Base-by-base conservation (phyloP, 1,284 basidiomycete genomes). In the Moesziomyces parantarcticus region DNA sequence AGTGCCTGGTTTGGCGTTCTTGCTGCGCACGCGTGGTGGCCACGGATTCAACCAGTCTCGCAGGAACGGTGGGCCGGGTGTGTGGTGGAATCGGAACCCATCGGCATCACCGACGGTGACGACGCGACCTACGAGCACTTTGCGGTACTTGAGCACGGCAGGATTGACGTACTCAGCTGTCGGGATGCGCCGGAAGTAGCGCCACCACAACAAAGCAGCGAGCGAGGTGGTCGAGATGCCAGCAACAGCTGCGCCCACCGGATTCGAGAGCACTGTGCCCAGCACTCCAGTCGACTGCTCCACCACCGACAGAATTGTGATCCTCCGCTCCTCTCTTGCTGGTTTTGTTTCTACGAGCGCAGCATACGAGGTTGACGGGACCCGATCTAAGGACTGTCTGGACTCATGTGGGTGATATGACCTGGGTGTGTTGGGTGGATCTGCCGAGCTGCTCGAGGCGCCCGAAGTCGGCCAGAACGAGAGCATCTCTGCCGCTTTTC, bases 101-200 rank as follows among this genome's bases (percentile, higher is more conserved):
- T 83, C 82, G 5, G 81, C 82, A 50, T 83, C 82, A 32, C 82
- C 82, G 2, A 83, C 80, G 6, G 68, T 67, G 18, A 80, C 76
- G 4, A 79, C 78, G 5, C 62, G 60, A 11, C 82, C 82, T 4
- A 81, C 78, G n/a, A 83, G 53, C 23, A 55, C 67, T 48, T 72
- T 69, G 3, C 80, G 74, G 46, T 75, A 77, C 20, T 70, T 71
- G 6, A 83, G 61, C 6, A 76, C 70, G 13, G 72, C 56, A 1
- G 82, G 82, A 9, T 81, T 82, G 23, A 83, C 50, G 50, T 80
- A 71, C 20, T 77, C 78, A 3, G 81, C 76, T 14, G 55, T 82
- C 1, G 71, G 73, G 3, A 81, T 80, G 13, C 82, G 69, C 14
- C 79, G 75, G n/a, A 83, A 75, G 60, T 76, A 83, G 20, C 82